phyloP scores from a whole-genome alignment of 495 filamentous ascomycete genomes.

The Aspergillus biplanus region DNA sequence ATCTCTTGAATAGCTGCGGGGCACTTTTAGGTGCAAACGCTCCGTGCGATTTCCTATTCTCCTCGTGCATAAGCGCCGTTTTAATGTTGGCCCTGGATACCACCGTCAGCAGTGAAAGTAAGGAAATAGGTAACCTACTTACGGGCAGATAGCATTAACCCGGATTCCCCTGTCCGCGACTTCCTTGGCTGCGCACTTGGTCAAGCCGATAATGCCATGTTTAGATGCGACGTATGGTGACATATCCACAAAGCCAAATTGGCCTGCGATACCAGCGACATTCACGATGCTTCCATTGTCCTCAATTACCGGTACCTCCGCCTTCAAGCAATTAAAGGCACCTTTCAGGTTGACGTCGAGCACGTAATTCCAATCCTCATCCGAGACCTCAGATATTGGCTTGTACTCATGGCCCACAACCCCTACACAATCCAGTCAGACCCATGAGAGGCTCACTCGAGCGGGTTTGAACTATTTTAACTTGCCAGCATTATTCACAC shows the following conservation, averaged over 20 bases:
- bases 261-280: not conserved
- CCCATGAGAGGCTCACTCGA: no score
- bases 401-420: not conserved
- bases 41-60: not conserved
- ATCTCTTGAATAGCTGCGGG: not conserved
- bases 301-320: not conserved
- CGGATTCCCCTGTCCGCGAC: not conserved
- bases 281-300: constrained; percentile 5
- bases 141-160: constrained; percentile 6
- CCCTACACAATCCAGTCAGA: not conserved
- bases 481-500: not conserved
- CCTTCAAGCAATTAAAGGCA: not conserved
- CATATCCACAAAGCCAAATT: not conserved
- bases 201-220: constrained; percentile 9
- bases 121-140: not conserved
- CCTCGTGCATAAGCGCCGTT: not conserved
- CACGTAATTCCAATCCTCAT: constrained; percentile 1
- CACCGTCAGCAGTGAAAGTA: not conserved
- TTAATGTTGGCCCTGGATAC: not conserved
- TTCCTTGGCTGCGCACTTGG: constrained; percentile 1
- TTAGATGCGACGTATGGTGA: not conserved
- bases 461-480: no score
- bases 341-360: constrained; percentile 8
- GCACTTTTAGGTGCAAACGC: not conserved
- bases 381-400: not conserved